Conservation (phyloP, 257 asterid species). For the Paulownia fortunei region DNA sequence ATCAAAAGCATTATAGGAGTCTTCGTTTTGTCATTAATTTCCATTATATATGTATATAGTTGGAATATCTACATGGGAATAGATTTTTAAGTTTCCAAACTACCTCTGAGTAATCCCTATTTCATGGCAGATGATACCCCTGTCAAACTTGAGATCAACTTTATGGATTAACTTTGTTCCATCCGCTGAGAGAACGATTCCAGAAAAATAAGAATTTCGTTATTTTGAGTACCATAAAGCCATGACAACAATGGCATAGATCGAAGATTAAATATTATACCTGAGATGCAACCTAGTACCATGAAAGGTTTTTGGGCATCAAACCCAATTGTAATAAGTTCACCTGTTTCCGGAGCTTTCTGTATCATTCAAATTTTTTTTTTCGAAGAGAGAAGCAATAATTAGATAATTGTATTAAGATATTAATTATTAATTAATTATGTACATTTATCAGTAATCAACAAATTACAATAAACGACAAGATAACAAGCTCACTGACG, state of each 20-base stretch:
- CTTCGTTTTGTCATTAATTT: too few species aligned
- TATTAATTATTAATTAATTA: too few species aligned
- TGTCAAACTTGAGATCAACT: constrained; percentile 45
- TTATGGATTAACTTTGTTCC: constrained; percentile 40
- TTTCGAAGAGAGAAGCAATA: too few species aligned
- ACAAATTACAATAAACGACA: too few species aligned
- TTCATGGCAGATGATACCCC: constrained; percentile 51
- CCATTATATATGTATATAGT: neutral
- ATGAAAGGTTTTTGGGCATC: constrained; percentile 3
- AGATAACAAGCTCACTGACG: too few species aligned
- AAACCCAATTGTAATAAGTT: constrained; percentile 19
- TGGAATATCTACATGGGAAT: too few species aligned
- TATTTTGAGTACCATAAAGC: too few species aligned
- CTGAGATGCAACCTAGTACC: constrained; percentile 28
- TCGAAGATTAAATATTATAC: neutral
- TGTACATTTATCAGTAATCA: too few species aligned
- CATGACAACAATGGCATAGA: too few species aligned
- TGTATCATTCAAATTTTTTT: too few species aligned
- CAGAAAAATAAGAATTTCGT: neutral
- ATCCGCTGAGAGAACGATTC: constrained; percentile 31
- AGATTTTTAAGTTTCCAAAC: neutral
- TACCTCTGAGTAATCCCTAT: constrained; percentile 49
- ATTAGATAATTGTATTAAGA: too few species aligned
- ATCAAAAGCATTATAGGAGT: too few species aligned
- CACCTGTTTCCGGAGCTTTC: constrained; percentile 23